These are phyloP conservation scores for Bothriochloa decipiens DNA, from an alignment of 176 grass and related monocot species.

Conservation along the genomic window DNA sequence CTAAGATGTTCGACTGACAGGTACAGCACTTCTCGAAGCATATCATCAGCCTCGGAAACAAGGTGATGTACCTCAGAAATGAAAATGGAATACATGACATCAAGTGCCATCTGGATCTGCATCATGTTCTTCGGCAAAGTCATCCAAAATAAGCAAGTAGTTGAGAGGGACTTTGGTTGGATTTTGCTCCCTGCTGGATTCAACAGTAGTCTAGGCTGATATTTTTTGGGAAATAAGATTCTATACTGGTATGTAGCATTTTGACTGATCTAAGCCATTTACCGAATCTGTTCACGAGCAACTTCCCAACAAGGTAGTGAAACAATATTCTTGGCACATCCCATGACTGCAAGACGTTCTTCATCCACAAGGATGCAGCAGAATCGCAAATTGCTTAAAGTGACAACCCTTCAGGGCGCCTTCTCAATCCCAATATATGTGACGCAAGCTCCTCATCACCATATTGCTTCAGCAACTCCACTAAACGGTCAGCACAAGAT, in stretches of 20 bases:
- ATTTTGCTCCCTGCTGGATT: not conserved
- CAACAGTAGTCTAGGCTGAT: not conserved
- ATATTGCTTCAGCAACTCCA: slow-evolving; percentile 52
- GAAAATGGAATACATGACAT: not conserved
- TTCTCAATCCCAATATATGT: slow-evolving; percentile 43
- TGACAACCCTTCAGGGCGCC: slow-evolving; percentile 9
- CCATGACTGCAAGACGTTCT: not conserved
- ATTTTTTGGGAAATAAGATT: not conserved
- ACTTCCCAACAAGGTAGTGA: not conserved
- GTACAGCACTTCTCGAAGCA: not conserved
- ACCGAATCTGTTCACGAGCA: not conserved
- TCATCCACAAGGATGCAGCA: slow-evolving; percentile 9
- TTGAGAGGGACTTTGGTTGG: not conserved
- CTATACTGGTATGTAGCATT: not conserved
- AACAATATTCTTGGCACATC: not conserved
- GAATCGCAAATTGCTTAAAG: not conserved
- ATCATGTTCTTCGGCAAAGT: slow-evolving; percentile 19
- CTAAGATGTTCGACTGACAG: not conserved
- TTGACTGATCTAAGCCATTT: slow-evolving; percentile 21
- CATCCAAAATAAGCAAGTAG: slow-evolving; percentile 7
- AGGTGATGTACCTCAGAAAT: slow-evolving; percentile 1
- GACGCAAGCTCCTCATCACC: slow-evolving; percentile 62
- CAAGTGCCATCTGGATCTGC: slow-evolving; percentile 9
- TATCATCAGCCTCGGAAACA: not conserved
- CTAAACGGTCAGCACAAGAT: slow-evolving; percentile 50